Evolutionary conservation across 345 rosid species (phyloP), one percentile per base, ranked within the genome.

Genomic region (Melaleuca quinquenervia): DNA sequence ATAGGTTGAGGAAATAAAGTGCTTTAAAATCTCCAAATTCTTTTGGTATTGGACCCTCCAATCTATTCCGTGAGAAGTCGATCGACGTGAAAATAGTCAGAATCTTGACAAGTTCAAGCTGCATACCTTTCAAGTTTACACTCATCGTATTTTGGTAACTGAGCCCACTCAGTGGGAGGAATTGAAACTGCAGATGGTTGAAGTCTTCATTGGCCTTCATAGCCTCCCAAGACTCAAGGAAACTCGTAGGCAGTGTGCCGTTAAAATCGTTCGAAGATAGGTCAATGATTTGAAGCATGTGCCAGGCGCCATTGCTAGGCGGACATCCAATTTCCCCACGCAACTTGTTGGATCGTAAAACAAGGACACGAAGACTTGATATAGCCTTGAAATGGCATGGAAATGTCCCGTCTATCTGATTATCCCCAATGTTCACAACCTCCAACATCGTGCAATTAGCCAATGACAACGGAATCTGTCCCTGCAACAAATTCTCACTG

Each of bases 241-340:
- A 6, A 2, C 6, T 0, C 6, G 70, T 0, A 6, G 70, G 70
- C 5, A 27, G 36, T 2, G 70, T 6, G 20, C 70, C 93, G 29
- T 10, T 51, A 29, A 93, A 93, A 13, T 58, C 18, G 76, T 93
- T 93, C 20, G 54, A 83, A 45, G 92, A 90, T 60, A 91, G 11
- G 87, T 91, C 93, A 0, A 92, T 50, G 50, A 92, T 93, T 52
- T 91, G 95, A 85, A 89, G 90, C 89, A 1, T 87, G 2, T 85
- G 64, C 91, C 89, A 90, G 2, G 13, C 3, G 21, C 6, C 45
- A 14, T 22, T 6, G 16, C 7, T 64, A 8, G 7, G 2, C 6
- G 27, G 52, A 78, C 92, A 91, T 21, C 82, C 50, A 32, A 90
- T 54, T 7, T 0, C 0, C 5, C 92, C 93, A 3, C 8, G 60